Conservation (phyloP, 1,284 basidiomycete species). For the Ganoderma lucidum region DNA sequence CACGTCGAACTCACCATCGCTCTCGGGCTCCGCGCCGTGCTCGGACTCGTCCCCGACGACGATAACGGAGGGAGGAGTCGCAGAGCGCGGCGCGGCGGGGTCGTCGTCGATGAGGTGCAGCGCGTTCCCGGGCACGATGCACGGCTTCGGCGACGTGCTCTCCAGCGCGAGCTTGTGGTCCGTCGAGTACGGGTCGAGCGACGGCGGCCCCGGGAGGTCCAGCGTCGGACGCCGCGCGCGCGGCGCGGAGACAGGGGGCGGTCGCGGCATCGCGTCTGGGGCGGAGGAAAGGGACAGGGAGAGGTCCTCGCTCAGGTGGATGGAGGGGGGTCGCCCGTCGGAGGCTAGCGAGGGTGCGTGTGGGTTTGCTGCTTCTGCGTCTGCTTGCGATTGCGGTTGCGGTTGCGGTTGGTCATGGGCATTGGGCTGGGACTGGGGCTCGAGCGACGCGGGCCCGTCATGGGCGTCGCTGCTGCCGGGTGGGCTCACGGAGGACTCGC, state of each 20-base stretch:
- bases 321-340: conserved; percentile 19
- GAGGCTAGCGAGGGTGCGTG: neutral
- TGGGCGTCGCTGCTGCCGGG: conserved; percentile 7
- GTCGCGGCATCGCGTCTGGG: conserved; percentile 18
- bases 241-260: conserved; percentile 13
- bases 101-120: conserved; percentile 47
- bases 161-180: conserved; percentile 39
- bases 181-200: conserved; percentile 34
- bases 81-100: conserved; percentile 39
- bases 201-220: conserved; percentile 29
- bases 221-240: conserved; percentile 33
- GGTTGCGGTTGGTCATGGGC: neutral
- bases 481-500: conserved; percentile 1
- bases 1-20: conserved; percentile 33
- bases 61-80: conserved; percentile 40
- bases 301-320: conserved; percentile 15
- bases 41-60: conserved; percentile 37
- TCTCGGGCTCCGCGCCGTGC: conserved; percentile 24
- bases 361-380: neutral
- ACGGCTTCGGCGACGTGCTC: conserved; percentile 42
- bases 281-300: neutral
- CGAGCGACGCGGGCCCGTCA: conserved; percentile 9
- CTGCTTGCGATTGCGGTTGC: too few relatives aligned
- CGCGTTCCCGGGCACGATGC: conserved; percentile 45
- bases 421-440: conserved; percentile 8